Evolutionary conservation across 2,329 filamentous ascomycete species (phyloP).

Genomic region (Gremmenia infestans): DNA sequence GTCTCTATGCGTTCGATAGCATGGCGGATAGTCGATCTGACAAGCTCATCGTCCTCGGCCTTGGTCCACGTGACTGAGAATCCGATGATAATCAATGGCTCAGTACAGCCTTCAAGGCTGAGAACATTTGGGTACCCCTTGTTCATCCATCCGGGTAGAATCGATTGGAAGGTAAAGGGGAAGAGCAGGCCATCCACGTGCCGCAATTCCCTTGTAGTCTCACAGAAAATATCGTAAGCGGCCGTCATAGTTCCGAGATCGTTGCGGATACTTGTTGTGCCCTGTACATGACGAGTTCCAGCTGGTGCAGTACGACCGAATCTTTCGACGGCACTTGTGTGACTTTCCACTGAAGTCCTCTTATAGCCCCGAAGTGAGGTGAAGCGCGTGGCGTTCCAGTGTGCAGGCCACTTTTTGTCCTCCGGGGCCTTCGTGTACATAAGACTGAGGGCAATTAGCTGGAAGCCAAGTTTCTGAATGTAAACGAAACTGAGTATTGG

Average conservation of each 20-base stretch:
- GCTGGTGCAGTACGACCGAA: background rate
- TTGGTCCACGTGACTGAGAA: constrained; percentile 3
- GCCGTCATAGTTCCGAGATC: constrained; percentile 9
- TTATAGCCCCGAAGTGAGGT: background rate
- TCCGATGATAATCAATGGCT: constrained; percentile 1
- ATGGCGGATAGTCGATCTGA: background rate
- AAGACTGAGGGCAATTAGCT: background rate
- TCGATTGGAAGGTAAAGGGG: constrained; percentile 1
- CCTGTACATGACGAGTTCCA: constrained; percentile 3
- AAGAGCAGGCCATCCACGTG: background rate
- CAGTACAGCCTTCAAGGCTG: background rate
- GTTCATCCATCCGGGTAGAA: constrained; percentile 1
- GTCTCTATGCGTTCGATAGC: constrained; percentile 2
- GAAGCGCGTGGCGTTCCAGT: constrained; percentile 1
- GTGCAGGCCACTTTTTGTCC: constrained; percentile 5
- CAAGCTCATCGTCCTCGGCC: constrained; percentile 1
- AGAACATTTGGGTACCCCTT: constrained; percentile 1
- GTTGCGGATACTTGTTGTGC: constrained; percentile 7
- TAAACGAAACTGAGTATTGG: constrained; percentile 3
- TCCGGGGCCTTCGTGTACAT: background rate
- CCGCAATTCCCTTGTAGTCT: constrained; percentile 1
- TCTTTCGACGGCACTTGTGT: constrained; percentile 1
- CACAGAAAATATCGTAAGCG: constrained; percentile 10
- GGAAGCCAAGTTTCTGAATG: constrained; percentile 8
- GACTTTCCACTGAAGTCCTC: constrained; percentile 7